Evolutionary conservation across 108 stramenopile genomes (phyloP).

Genomic region (Conticribra guillardii): DNA sequence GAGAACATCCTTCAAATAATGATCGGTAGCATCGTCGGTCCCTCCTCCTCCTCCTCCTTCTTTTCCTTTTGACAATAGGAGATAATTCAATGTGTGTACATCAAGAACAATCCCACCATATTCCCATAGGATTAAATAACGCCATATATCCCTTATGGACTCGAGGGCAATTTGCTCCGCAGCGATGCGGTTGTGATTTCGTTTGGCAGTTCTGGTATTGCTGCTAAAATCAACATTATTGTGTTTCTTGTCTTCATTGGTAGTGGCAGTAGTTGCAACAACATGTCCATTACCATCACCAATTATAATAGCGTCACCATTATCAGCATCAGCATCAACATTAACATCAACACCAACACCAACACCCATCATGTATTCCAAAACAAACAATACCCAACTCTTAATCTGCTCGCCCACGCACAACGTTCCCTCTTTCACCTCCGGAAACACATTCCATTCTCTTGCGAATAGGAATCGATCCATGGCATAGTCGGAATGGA

Average conservation of each 20-base stretch:
- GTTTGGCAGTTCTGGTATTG: too few relatives aligned
- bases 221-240: too few relatives aligned
- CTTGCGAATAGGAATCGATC: constrained; percentile 1
- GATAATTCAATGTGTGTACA: constrained; percentile 1
- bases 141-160: constrained; percentile 58
- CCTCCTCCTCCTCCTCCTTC: background rate
- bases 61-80: background rate
- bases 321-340: background rate
- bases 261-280: too few relatives aligned
- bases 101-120: constrained; percentile 43
- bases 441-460: constrained; percentile 18
- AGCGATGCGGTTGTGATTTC: background rate
- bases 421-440: constrained; percentile 20
- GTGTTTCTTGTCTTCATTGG: too few relatives aligned
- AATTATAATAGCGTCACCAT: background rate
- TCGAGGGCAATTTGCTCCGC: constrained; percentile 11
- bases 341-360: background rate
- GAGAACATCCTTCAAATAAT: background rate
- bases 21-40: too few relatives aligned
- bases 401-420: background rate
- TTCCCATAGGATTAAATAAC: constrained; percentile 60
- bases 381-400: constrained; percentile 1
- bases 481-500: constrained; percentile 19
- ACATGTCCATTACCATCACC: too few relatives aligned
- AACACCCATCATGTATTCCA: constrained; percentile 5